phyloP scores from a whole-genome alignment of 148 eudicot species.

The Diospyros lotus region DNA sequence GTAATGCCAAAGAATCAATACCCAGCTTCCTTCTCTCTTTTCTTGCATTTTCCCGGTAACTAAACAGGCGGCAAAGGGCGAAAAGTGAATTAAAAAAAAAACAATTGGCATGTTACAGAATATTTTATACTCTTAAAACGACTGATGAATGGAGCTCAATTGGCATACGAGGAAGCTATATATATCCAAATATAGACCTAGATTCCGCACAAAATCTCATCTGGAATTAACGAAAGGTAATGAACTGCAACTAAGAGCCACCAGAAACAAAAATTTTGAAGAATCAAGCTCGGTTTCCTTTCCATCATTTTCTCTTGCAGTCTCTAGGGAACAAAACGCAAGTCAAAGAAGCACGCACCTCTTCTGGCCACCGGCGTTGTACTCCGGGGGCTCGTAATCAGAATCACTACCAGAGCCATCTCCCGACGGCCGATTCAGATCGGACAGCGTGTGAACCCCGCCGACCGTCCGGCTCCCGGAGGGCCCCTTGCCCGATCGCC shows the following conservation, averaged over 20 bases:
- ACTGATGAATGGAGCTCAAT: not conserved
- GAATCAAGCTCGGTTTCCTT: not conserved
- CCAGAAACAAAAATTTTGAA: too few species aligned
- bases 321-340: not conserved
- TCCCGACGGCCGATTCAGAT: constrained; percentile 36
- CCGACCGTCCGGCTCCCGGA: constrained; percentile 19
- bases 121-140: not conserved
- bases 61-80: too few species aligned
- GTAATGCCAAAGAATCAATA: too few species aligned
- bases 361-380: constrained; percentile 66
- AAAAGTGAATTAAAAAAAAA: too few species aligned
- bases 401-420: constrained; percentile 47
- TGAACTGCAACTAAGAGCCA: too few species aligned
- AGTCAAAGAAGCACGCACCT: constrained; percentile 30
- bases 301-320: not conserved
- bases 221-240: too few species aligned
- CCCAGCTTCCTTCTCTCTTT: too few species aligned
- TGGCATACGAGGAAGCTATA: not conserved
- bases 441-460: constrained; percentile 50
- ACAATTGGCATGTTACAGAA: too few species aligned
- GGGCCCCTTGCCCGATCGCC: constrained; percentile 19
- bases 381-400: constrained; percentile 47
- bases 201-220: not conserved
- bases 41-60: too few species aligned
- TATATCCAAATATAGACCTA: not conserved